phyloP scores from a whole-genome alignment of 2,329 filamentous ascomycete genomes.

The Orbilia blumenaviensis region DNA sequence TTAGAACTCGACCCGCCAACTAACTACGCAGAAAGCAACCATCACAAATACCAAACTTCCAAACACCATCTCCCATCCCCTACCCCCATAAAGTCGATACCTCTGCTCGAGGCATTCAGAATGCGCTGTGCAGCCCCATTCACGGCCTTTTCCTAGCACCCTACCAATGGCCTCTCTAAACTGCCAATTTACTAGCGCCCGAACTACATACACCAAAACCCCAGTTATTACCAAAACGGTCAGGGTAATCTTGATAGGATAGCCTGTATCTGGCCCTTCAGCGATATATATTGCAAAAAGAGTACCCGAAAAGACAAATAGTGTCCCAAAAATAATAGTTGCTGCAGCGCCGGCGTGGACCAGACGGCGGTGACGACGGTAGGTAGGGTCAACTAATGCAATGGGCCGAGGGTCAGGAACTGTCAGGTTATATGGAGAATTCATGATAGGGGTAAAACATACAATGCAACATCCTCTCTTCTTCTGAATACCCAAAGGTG shows the following conservation, averaged over 20 bases:
- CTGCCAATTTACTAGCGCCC: conserved; percentile 14
- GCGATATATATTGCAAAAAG: conserved; percentile 2
- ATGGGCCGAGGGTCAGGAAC: neutral
- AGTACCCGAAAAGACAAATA: conserved; percentile 8
- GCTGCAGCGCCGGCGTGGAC: conserved; percentile 13
- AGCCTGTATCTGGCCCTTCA: neutral
- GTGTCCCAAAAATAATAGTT: neutral
- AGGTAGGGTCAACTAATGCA: conserved; percentile 31
- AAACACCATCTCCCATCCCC: conserved; percentile 15
- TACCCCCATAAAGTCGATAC: conserved; percentile 33
- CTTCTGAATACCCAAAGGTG: neutral
- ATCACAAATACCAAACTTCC: neutral
- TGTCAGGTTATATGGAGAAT: neutral
- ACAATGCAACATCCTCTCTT: conserved; percentile 16
- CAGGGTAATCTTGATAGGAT: neutral
- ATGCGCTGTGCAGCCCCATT: conserved; percentile 16
- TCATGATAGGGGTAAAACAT: neutral
- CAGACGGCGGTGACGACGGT: conserved; percentile 19
- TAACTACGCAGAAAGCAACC: neutral
- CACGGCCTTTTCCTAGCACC: neutral
- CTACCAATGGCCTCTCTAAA: conserved; percentile 2
- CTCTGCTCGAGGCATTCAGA: conserved; percentile 6
- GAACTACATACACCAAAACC: conserved; percentile 14
- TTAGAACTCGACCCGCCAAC: neutral
- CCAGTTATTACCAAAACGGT: neutral